A percentile compares a stretch with the other conserved stretches of the same genome.
Evolutionary conservation across 2,329 filamentous ascomycete genomes (phyloP).

Genomic region (Penicillium occitanis): DNA sequence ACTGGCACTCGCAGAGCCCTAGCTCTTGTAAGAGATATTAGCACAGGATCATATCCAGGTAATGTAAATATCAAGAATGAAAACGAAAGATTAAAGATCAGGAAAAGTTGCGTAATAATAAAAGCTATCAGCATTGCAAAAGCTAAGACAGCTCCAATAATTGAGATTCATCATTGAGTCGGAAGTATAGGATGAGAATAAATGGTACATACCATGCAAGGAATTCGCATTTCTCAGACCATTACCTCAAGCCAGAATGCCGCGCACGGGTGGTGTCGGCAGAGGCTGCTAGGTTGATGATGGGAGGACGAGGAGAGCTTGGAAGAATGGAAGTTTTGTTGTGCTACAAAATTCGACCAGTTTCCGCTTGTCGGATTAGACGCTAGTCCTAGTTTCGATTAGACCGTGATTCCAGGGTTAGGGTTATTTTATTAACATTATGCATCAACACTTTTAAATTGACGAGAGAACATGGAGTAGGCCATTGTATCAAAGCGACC

Average conservation of each 20-base stretch:
- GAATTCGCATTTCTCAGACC: constrained; percentile 22
- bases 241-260: constrained; percentile 17
- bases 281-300: not conserved
- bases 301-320: not conserved
- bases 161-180: constrained; percentile 55
- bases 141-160: constrained; percentile 80
- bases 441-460: not conserved
- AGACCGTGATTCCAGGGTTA: not conserved
- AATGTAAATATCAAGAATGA: not conserved
- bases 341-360: not conserved
- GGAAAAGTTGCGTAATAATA: constrained; percentile 45
- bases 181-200: not conserved
- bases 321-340: constrained; percentile 7
- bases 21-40: constrained; percentile 24
- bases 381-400: not conserved
- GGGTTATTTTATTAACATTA: not conserved
- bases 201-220: constrained; percentile 21
- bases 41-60: not conserved
- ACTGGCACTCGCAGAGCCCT: constrained; percentile 35
- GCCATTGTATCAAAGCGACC: not conserved
- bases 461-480: not conserved
- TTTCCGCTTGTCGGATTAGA: not conserved
- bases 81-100: not conserved
- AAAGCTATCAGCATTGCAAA: constrained; percentile 60
- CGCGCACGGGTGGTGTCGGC: constrained; percentile 10